phyloP scores from a whole-genome alignment of 148 eudicot species.

The Bassia scoparia region DNA sequence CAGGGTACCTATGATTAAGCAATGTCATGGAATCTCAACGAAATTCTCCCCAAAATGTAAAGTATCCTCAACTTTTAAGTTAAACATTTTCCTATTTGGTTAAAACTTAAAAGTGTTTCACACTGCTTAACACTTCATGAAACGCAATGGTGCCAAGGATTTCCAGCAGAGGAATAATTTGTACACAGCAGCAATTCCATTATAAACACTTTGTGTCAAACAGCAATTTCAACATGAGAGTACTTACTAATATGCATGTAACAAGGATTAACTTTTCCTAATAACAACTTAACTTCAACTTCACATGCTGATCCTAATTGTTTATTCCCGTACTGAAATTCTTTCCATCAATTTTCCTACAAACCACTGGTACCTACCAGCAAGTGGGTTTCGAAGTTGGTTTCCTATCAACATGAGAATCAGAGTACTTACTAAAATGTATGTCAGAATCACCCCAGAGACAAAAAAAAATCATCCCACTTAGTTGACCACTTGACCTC shows the following conservation, averaged over 20 bases:
- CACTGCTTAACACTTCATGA: not conserved
- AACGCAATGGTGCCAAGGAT: not conserved
- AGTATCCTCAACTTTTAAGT: not conserved
- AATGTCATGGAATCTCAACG: not conserved
- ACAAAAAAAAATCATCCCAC: too few relatives aligned
- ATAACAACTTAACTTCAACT: not conserved
- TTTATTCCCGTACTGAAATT: not conserved
- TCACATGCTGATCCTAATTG: not conserved
- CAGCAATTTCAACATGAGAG: not conserved
- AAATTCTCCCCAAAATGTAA: not conserved
- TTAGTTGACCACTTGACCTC: too few relatives aligned
- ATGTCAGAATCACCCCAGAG: too few relatives aligned
- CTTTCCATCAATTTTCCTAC: not conserved
- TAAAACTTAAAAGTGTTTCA: not conserved
- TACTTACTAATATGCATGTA: not conserved
- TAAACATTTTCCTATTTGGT: not conserved
- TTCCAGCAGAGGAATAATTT: not conserved
- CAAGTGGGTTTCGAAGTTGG: not conserved
- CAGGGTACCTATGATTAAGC: not conserved
- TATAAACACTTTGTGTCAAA: not conserved
- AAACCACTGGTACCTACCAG: not conserved
- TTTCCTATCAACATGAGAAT: not conserved
- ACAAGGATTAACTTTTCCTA: not conserved
- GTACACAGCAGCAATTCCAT: not conserved
- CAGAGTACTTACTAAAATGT: too few relatives aligned